Percentiles rank a stretch among this genome's conserved stretches.
These are phyloP conservation scores for Seminavis robusta DNA, from an alignment of 108 stramenopile genomes.

Conservation along the genomic window DNA sequence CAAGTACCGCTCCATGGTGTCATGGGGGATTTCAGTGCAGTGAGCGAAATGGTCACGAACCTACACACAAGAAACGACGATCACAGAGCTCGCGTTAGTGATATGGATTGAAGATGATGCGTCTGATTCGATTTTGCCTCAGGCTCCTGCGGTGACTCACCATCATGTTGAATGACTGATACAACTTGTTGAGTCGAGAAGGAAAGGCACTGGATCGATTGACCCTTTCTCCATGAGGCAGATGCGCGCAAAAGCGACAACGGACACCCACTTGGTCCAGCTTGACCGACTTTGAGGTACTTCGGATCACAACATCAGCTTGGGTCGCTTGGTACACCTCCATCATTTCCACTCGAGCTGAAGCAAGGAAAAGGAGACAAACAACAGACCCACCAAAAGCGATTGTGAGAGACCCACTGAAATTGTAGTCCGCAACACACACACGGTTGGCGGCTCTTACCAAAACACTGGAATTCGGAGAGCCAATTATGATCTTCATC, in stretches of 20 bases:
- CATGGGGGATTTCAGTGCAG: conserved; percentile 20
- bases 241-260: conserved; percentile 44
- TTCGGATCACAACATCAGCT: conserved; percentile 17
- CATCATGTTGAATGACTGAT: conserved; percentile 51
- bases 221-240: conserved; percentile 14
- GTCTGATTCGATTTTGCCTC: no score
- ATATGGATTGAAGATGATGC: no score
- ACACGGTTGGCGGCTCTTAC: no score
- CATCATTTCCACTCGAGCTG: conserved; percentile 17
- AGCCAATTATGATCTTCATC: conserved; percentile 54
- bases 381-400: no score
- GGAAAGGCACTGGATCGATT: conserved; percentile 40
- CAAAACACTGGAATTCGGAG: conserved; percentile 49
- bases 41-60: conserved; percentile 36
- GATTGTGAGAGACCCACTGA: no score
- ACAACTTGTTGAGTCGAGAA: conserved; percentile 32
- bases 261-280: conserved; percentile 44
- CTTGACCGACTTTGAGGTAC: conserved; percentile 18
- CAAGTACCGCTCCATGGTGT: conserved; percentile 3
- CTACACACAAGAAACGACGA: no score
- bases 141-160: no score
- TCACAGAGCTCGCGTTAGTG: no score
- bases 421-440: no score
- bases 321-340: conserved; percentile 26
- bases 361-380: no score